phyloP scores from a whole-genome alignment of 2,329 filamentous ascomycete genomes.

The Arthrocladium fulminans region DNA sequence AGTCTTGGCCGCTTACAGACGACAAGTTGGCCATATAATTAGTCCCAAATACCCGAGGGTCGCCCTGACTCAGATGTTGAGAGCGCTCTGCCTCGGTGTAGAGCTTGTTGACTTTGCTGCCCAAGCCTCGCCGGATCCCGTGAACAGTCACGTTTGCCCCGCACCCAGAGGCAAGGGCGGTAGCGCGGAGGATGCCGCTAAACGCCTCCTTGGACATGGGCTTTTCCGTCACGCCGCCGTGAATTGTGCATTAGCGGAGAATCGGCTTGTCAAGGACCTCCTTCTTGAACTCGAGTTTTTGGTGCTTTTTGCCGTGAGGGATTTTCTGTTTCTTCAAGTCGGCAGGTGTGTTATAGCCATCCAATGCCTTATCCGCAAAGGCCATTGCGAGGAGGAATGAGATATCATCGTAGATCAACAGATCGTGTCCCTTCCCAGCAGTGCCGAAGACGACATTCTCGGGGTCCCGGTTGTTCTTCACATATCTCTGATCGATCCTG shows the following conservation, averaged over 20 bases:
- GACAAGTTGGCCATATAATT: slow-evolving; percentile 14
- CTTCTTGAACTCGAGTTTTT: slow-evolving; percentile 8
- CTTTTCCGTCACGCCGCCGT: slow-evolving; percentile 10
- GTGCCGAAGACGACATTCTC: slow-evolving; percentile 2
- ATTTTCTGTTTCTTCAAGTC: slow-evolving; percentile 11
- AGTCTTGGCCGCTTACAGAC: slow-evolving; percentile 15
- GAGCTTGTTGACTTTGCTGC: slow-evolving; percentile 8
- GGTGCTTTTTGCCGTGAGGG: slow-evolving; percentile 6
- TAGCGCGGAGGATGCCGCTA: no score
- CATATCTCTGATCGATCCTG: slow-evolving; percentile 12
- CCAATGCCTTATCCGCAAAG: slow-evolving; percentile 11
- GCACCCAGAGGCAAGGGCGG: no score
- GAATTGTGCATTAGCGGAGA: slow-evolving; percentile 12
- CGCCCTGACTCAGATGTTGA: slow-evolving; percentile 14
- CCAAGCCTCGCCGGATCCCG: slow-evolving; percentile 10
- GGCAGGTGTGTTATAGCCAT: slow-evolving; percentile 10
- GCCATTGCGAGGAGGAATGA: slow-evolving; percentile 12
- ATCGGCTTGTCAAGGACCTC: slow-evolving; percentile 4
- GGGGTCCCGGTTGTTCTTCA: neutral
- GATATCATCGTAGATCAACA: slow-evolving; percentile 13
- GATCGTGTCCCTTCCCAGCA: slow-evolving; percentile 1
- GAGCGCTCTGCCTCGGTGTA: slow-evolving; percentile 13
- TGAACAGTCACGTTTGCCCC: no score
- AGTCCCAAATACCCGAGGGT: slow-evolving; percentile 12
- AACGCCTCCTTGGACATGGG: slow-evolving; percentile 12